These are phyloP conservation scores for Pestalotiopsis fici DNA, from an alignment of 2,329 filamentous ascomycete species.

Conservation along the genomic window DNA sequence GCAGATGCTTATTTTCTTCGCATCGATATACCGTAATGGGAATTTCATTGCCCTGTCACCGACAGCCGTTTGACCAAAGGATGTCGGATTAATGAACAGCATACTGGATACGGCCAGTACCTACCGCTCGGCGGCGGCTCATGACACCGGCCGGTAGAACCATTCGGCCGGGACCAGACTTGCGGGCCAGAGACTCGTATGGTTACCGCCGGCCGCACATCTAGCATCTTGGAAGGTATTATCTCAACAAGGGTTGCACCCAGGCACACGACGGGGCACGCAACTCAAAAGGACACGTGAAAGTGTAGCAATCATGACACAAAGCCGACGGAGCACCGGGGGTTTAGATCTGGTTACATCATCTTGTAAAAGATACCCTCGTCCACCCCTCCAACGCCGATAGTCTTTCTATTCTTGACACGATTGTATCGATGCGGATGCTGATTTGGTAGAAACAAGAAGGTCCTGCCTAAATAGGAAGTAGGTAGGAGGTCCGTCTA, in stretches of 20 bases:
- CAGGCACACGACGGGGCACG: neutral
- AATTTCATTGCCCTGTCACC: neutral
- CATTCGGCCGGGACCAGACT: neutral
- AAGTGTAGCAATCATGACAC: neutral
- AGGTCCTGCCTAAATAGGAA: neutral
- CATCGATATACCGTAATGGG: neutral
- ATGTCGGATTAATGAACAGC: neutral
- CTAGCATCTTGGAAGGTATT: neutral
- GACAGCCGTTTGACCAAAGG: neutral
- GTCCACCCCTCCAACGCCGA: neutral
- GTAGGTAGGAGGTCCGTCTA: neutral
- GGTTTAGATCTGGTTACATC: neutral
- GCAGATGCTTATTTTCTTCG: neutral
- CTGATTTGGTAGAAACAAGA: constrained; percentile 1
- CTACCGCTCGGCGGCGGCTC: neutral
- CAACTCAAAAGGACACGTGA: neutral
- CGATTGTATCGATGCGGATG: neutral
- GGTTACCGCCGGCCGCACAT: neutral
- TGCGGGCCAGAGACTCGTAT: neutral
- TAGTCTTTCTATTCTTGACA: no score
- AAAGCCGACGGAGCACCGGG: neutral
- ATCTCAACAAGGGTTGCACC: neutral
- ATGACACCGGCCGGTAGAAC: neutral
- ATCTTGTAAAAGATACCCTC: neutral
- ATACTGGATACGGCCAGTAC: neutral